A percentile compares a stretch with the other conserved stretches of the same genome.
phyloP scores from a whole-genome alignment of 768 basidiomycete genomes.

The Trametopsis cervina region DNA sequence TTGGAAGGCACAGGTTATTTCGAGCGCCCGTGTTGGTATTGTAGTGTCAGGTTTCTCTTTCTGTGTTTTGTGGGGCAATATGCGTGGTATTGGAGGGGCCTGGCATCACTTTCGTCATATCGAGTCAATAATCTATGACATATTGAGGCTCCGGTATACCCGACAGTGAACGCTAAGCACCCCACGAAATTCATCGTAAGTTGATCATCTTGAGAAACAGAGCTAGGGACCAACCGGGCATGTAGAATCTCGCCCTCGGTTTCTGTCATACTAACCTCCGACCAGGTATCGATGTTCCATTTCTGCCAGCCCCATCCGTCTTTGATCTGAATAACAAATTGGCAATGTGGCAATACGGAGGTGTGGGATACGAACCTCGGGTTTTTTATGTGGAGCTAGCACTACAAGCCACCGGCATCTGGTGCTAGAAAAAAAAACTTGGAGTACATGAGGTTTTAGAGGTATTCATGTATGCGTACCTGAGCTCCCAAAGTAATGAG shows the following conservation, averaged over 20 bases:
- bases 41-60: too few species aligned
- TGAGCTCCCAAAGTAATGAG: slow-evolving; percentile 56
- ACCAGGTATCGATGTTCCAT: slow-evolving; percentile 50
- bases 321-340: slow-evolving; percentile 44
- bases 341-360: too few species aligned
- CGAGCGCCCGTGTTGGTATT: too few species aligned
- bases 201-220: neutral
- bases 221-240: slow-evolving; percentile 34
- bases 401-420: slow-evolving; percentile 61
- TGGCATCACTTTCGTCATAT: too few species aligned
- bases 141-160: slow-evolving; percentile 40
- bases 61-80: too few species aligned
- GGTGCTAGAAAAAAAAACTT: slow-evolving; percentile 28
- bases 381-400: slow-evolving; percentile 71
- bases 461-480: slow-evolving; percentile 8
- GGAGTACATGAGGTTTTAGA: neutral
- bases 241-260: slow-evolving; percentile 38
- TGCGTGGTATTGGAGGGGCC: too few species aligned
- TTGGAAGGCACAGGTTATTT: too few species aligned
- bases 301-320: slow-evolving; percentile 61
- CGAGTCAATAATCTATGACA: slow-evolving; percentile 2
- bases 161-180: slow-evolving; percentile 42
- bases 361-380: slow-evolving; percentile 46
- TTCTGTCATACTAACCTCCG: slow-evolving; percentile 32
- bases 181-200: neutral